Percentiles rank a stretch among this genome's conserved stretches.
phyloP scores from a whole-genome alignment of 1,284 basidiomycete genomes.

The Schizophyllum commune region DNA sequence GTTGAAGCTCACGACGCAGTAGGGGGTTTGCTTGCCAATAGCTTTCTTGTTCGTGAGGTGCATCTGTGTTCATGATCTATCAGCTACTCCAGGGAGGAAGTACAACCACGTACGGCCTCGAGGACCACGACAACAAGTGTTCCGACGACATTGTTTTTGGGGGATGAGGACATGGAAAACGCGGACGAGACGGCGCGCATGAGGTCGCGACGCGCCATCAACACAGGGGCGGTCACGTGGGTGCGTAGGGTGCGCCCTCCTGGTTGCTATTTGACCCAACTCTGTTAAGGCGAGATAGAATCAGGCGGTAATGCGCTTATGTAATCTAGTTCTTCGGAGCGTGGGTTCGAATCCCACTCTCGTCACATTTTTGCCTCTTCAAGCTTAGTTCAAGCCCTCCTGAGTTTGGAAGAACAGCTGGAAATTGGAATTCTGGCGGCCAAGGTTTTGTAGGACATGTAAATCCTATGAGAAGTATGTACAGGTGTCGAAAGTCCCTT shows the following conservation, averaged over 20 bases:
- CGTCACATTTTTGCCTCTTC: constrained; percentile 22
- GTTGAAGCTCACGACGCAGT: not conserved
- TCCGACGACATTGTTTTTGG: not conserved
- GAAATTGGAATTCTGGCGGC: too few relatives aligned
- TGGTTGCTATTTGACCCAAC: too few relatives aligned
- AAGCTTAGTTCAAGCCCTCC: too few relatives aligned
- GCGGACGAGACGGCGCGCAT: not conserved
- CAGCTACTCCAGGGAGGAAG: not conserved
- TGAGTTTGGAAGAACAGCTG: too few relatives aligned
- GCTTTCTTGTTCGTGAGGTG: not conserved
- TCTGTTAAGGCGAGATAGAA: constrained; percentile 33
- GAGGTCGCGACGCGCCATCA: not conserved
- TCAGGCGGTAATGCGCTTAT: not conserved
- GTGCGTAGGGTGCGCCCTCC: too few relatives aligned
- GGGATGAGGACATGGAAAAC: not conserved
- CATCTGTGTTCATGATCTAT: not conserved
- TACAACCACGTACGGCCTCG: not conserved
- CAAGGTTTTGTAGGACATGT: too few relatives aligned
- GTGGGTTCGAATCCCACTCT: constrained; percentile 70
- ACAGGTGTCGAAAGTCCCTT: too few relatives aligned
- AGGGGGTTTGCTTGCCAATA: not conserved
- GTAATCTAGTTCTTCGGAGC: constrained; percentile 50
- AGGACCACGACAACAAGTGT: not conserved
- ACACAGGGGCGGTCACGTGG: not conserved
- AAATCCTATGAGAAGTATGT: too few relatives aligned